phyloP scores from a whole-genome alignment of 1,139 yeast genomes.

The Nakaseomyces sp. region DNA sequence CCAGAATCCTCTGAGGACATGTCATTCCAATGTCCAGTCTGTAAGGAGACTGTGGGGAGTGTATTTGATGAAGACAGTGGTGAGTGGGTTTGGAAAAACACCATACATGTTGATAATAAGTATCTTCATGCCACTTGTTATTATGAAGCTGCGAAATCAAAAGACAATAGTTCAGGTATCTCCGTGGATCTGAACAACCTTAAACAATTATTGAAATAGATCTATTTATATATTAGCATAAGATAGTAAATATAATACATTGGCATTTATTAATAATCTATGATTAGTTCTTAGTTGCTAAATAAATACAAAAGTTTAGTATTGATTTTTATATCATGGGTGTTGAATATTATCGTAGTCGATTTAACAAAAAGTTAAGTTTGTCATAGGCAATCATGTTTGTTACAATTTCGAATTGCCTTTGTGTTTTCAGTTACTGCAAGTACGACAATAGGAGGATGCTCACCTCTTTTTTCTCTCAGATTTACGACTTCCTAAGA shows the following conservation, averaged over 20 bases:
- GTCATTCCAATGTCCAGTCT: constrained; percentile 71
- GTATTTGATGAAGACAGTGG: constrained; percentile 83
- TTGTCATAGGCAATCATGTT: too few relatives aligned
- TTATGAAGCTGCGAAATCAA: constrained; percentile 50
- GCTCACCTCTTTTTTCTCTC: too few relatives aligned
- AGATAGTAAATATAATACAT: neutral
- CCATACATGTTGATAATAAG: constrained; percentile 59
- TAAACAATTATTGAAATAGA: constrained; percentile 15
- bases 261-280: neutral
- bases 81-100: constrained; percentile 92
- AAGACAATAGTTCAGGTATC: constrained; percentile 9
- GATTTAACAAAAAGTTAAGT: too few relatives aligned
- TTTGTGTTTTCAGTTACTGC: too few relatives aligned
- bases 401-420: too few relatives aligned
- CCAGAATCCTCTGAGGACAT: constrained; percentile 62
- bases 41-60: constrained; percentile 74
- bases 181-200: constrained; percentile 19
- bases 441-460: too few relatives aligned
- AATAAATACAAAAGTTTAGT: too few relatives aligned
- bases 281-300: neutral
- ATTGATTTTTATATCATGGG: too few relatives aligned
- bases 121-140: constrained; percentile 79
- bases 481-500: neutral
- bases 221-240: neutral
- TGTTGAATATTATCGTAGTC: too few relatives aligned